Base-by-base conservation (phyloP, 768 basidiomycete species). In the Russula sp. region DNA sequence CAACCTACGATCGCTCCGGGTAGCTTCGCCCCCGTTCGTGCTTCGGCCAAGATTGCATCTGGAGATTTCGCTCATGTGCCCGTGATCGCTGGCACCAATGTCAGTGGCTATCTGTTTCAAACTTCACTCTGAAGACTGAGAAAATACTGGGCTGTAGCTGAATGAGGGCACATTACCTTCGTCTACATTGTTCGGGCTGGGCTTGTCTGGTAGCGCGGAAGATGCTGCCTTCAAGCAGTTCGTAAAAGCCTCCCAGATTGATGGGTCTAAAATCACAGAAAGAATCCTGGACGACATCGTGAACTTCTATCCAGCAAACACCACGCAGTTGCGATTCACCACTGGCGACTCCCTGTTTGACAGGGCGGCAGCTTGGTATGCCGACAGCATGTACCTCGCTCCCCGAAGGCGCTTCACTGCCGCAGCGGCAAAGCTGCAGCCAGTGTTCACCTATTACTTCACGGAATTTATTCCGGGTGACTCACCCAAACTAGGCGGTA, bases 261-360 rank as follows among this genome's bases (percentile, higher is more conserved):
- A 85, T 66, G 79, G 81, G 61, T 78, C 74, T 20, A 81, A 79
- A 3, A 35, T 84, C 32, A 79, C 80, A 0, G 59, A 68, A 14
- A 75, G 77, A 60, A 73, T 79, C n/a, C 62, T 83, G 2, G 64
- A 76, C 35, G 68, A 74, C 2, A 75, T 82, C 42, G 68, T 77
- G 37, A 45, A 58, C 0, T 62, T 80, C 10, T 86, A 76, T 71
- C 81, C 82, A 0, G 79, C 79, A 0, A 79, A 84, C 55, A 79
- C 81, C 55, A 73, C 77, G 2, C 68, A 75, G 2, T 70, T 78
- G 4, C 76, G 79, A 0, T 85, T 83, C 73, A 79, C 81, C 60
- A 86, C 82, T 0, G 84, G 84, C 0, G 82, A 86, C 68, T 80
- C 79, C 9, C 73, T 86, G 7, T 86, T 82, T 59, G 84, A 86